These are phyloP conservation scores for Senecio squalidus DNA, from an alignment of 140 eudicot genomes.

Conservation along the genomic window DNA sequence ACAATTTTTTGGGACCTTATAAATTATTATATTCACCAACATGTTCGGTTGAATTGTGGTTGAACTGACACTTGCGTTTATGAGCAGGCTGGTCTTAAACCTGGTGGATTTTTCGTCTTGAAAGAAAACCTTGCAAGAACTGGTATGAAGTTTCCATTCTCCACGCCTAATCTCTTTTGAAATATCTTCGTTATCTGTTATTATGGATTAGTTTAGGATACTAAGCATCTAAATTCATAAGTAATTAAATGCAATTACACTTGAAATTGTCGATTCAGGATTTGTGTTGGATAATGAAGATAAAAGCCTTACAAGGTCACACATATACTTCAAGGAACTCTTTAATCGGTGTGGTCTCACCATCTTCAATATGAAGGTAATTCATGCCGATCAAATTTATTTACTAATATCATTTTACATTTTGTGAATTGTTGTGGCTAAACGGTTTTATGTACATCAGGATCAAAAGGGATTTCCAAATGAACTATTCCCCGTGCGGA, in stretches of 20 bases:
- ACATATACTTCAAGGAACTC: slow-evolving; percentile 85
- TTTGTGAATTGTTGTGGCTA: background rate
- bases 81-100: slow-evolving; percentile 83
- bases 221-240: background rate
- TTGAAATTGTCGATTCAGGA: slow-evolving; percentile 32
- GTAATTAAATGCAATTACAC: background rate
- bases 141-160: slow-evolving; percentile 35
- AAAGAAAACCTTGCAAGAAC: slow-evolving; percentile 90
- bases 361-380: slow-evolving; percentile 59
- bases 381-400: slow-evolving; percentile 7
- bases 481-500: slow-evolving; percentile 81
- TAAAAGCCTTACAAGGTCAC: slow-evolving; percentile 89
- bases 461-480: slow-evolving; percentile 83
- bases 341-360: slow-evolving; percentile 67
- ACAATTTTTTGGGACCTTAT: background rate
- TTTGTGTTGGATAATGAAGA: slow-evolving; percentile 92
- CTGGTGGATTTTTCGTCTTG: slow-evolving; percentile 83
- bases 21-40: background rate
- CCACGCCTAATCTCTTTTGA: background rate
- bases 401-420: background rate
- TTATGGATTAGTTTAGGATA: background rate
- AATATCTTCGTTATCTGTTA: background rate
- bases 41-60: background rate
- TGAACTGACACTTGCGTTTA: slow-evolving; percentile 17
- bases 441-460: slow-evolving; percentile 29